Evolutionary conservation across 768 basidiomycete genomes (phyloP).

Genomic region (Amanita pallidorosea): DNA sequence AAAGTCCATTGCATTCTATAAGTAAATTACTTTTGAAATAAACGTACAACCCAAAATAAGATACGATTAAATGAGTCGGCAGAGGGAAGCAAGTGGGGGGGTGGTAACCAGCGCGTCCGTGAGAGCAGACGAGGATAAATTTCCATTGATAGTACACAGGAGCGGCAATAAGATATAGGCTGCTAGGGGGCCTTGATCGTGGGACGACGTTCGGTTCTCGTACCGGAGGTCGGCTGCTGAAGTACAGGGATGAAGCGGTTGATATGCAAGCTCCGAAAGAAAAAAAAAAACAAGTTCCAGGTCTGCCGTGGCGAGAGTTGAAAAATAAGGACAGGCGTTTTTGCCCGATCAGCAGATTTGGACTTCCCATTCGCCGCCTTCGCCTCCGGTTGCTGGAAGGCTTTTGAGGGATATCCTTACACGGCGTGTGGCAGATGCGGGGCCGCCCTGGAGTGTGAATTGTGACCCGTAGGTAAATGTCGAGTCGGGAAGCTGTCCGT

Average conservation of each 20-base stretch:
- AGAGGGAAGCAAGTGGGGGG: background rate
- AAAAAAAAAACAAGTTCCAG: background rate
- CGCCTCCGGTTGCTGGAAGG: conserved; percentile 47
- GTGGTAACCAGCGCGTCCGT: conserved; percentile 1
- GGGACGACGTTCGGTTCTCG: background rate
- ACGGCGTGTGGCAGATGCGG: conserved; percentile 32
- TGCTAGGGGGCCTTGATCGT: background rate
- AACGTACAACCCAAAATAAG: conserved; percentile 2
- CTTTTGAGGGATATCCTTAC: conserved; percentile 61
- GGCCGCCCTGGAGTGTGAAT: conserved; percentile 22
- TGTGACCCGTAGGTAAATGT: conserved; percentile 27
- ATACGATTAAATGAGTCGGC: background rate
- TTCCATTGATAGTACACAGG: conserved; percentile 1
- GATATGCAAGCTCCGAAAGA: conserved; percentile 1
- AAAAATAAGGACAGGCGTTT: background rate
- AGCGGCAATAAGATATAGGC: background rate
- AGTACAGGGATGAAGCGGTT: background rate
- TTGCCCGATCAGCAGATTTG: conserved; percentile 41
- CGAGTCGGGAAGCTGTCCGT: conserved; percentile 19
- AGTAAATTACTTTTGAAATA: conserved; percentile 4
- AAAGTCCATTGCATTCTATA: background rate
- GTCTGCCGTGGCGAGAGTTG: background rate
- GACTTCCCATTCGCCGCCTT: conserved; percentile 75
- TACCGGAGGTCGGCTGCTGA: background rate
- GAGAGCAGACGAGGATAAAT: background rate